Evolutionary conservation across 2,329 filamentous ascomycete species (phyloP), one percentile per base, ranked within the genome.

Genomic region (Cercospora sesami): DNA sequence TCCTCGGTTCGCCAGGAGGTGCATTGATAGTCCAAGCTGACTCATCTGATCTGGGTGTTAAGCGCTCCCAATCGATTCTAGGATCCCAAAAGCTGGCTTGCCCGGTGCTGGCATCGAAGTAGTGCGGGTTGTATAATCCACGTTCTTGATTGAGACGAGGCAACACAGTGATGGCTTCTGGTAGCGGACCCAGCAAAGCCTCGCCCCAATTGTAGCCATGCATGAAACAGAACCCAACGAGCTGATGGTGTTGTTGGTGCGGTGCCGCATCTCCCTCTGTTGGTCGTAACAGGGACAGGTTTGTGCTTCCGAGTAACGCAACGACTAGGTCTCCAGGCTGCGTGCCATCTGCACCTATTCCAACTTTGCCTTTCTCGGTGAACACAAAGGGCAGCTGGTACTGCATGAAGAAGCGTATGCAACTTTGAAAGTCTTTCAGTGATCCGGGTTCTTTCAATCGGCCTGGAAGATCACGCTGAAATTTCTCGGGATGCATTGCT

Each of bases 161-260:
- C 5, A 60, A 23, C 4, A 60, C 21, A 21, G 53, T 63, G 4
- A 30, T 23, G 21, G 51, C 23, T 28, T 18, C 21, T 18, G 67
- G 63, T 3, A 68, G 58, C 18, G 67, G 67, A 5, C 67, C 67
- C 12, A 65, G 67, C 14, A 68, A 60, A 28, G 63, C 59, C 31
- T 68, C 67, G 10, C 67, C 67, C 57, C 59, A 65, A 30, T 63
- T 68, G 28, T 63, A 62, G 12, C 67, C 63, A 31, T 68, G 63
- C 42, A 65, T 39, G 21, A 21, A 68, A 21, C 66, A 68, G 9
- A 53, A 62, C 1, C 66, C 66, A 18, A 68, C 63, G 21, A 68
- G 66, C n/a, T 68, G 26, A 28, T 68, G 60, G n/a, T 53, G 23
- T 12, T 55, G 21, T 55, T 4, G 23, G 5, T 2, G 5, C 26